Conservation (phyloP, 2,329 filamentous ascomycete species). For the Arthrobotrys conoides region DNA sequence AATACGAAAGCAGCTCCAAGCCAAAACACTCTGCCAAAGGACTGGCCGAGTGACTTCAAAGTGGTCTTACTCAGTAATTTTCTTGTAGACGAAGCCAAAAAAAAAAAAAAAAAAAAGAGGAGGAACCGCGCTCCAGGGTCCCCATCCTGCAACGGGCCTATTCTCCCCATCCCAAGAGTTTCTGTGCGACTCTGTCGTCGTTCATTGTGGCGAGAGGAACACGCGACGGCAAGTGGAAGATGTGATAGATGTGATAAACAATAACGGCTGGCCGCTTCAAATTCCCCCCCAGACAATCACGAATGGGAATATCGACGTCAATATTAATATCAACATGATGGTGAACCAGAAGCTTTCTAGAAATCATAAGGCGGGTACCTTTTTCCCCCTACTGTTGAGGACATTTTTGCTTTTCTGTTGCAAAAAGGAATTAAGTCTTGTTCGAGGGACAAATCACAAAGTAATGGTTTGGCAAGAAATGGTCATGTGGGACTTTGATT, state of each 20-base stretch:
- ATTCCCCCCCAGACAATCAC: not conserved
- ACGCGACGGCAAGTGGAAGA: slow-evolving; percentile 49
- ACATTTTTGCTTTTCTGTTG: slow-evolving; percentile 34
- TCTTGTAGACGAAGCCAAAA: not conserved
- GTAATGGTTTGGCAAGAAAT: slow-evolving; percentile 28
- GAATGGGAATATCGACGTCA: slow-evolving; percentile 6
- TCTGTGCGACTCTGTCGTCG: slow-evolving; percentile 21
- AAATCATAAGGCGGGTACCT: slow-evolving; percentile 23
- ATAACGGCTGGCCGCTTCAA: not conserved
- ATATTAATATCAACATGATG: slow-evolving; percentile 26
- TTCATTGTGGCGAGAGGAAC: slow-evolving; percentile 56
- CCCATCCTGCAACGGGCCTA: slow-evolving; percentile 30
- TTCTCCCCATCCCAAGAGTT: slow-evolving; percentile 34
- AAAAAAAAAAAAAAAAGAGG: not conserved
- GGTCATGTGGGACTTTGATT: slow-evolving; percentile 59
- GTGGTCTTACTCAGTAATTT: slow-evolving; percentile 8
- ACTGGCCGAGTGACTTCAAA: slow-evolving; percentile 33
- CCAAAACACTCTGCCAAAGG: slow-evolving; percentile 8
- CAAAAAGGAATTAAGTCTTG: slow-evolving; percentile 18
- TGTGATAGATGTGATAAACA: slow-evolving; percentile 34
- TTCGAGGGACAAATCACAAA: slow-evolving; percentile 32
- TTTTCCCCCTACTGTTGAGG: slow-evolving; percentile 8
- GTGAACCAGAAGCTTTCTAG: slow-evolving; percentile 14
- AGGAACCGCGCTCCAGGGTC: slow-evolving; percentile 23
- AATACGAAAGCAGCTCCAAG: slow-evolving; percentile 55